Base-by-base conservation (phyloP, 139 green algal species). In the Micractinium sp. region DNA sequence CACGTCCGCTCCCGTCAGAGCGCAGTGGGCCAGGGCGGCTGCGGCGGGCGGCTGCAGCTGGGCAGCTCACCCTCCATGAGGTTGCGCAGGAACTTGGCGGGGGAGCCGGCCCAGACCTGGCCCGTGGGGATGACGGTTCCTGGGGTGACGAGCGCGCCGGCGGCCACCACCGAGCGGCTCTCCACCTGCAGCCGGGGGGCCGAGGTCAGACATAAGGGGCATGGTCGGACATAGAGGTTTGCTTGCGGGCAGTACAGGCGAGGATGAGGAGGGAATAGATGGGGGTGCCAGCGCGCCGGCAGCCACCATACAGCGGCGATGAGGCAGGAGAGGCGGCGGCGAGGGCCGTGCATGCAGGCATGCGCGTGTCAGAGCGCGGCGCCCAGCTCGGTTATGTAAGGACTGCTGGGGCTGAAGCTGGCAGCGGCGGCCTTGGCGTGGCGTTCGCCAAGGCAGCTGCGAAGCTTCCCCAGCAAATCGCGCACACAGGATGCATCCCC, bases 61-160 rank as follows among this genome's bases (percentile, higher is more conserved):
- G 87, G 90, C 20, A 82, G 89, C 93, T 97, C 96, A 63, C 94
- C 94, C 2, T 93, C 81, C 69, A 93, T 92, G 75, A 99, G 82
- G 23, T 96, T 89, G 33, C 98, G 93, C 91, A 99, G 87, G 83
- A 97, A 95, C 89, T 94, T 95, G 56, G 97, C 97, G 53, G 97
- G 97, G 73, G 83, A 94, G n/a, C 97, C 97, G 0, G 95, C 97
- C 98, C 98, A 99, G 4, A 99, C 90, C 94, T 99, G 86, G n/a
- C 95, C 96, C 23, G 81, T 88, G n/a, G 94, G 96, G 0, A 99
- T 93, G 3, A 90, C 81, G 2, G 94, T 94, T 63, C 93, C 93
- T 25, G 97, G 96, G 2, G 94, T 81, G 35, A 99, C 96, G 36
- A 99, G 85, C 4, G 95, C 92, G 31, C 97, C 97, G 2, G 95